Evolutionary conservation across 1,139 yeast species (phyloP).

Genomic region (Arxiozyma slooffiae): DNA sequence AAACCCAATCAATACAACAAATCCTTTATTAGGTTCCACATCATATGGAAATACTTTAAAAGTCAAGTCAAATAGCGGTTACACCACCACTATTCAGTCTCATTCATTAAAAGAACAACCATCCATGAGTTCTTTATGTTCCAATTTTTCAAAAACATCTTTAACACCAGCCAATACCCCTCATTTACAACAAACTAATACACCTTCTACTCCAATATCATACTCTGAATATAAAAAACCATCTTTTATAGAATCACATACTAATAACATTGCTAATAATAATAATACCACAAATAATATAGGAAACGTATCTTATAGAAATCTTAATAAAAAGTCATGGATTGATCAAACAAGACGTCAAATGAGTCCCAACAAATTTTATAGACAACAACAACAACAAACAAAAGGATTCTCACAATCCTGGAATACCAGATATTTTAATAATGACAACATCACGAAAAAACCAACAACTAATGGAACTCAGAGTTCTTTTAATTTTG

Average conservation of each 20-base stretch:
- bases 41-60: not conserved
- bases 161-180: conserved; percentile 17
- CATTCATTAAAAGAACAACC: conserved; percentile 11
- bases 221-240: conserved; percentile 3
- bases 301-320: not conserved
- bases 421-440: not conserved
- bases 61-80: not conserved
- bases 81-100: conserved; percentile 10
- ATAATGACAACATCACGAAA: conserved; percentile 1
- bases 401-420: conserved; percentile 1
- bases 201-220: conserved; percentile 16
- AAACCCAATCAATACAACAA: conserved; percentile 9
- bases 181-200: conserved; percentile 9
- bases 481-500: conserved; percentile 10
- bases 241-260: conserved; percentile 3
- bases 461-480: conserved; percentile 1
- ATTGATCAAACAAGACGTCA: conserved; percentile 6
- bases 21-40: conserved; percentile 5
- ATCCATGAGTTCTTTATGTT: conserved; percentile 14
- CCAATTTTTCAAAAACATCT: conserved; percentile 18
- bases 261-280: not conserved
- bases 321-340: conserved; percentile 2
- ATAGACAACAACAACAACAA: conserved; percentile 2
- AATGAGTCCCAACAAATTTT: conserved; percentile 6
- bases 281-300: conserved; percentile 1